Percentiles rank a stretch among this genome's conserved stretches.
These are phyloP conservation scores for Pestalotiopsis sp. DNA, from an alignment of 2,329 filamentous ascomycete species.

Conservation along the genomic window DNA sequence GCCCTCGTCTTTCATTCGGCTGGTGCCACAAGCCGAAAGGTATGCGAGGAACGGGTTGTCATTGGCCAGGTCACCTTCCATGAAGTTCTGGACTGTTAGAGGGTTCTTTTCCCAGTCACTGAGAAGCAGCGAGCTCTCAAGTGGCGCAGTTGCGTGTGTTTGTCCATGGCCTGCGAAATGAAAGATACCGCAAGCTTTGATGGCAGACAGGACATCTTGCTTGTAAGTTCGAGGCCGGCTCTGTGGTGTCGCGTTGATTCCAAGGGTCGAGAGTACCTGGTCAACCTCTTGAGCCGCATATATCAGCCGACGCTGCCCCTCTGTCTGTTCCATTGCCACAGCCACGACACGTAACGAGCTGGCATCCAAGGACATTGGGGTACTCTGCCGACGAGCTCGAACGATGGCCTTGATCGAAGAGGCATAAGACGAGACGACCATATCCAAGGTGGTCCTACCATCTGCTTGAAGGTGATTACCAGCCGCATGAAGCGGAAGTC, in stretches of 20 bases:
- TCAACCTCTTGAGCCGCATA: background rate
- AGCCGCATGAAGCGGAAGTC: background rate
- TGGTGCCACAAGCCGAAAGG: background rate
- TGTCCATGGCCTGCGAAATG: conserved; percentile 44
- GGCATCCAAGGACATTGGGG: background rate
- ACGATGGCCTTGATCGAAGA: background rate
- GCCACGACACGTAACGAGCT: background rate
- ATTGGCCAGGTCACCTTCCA: background rate
- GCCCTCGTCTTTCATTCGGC: background rate
- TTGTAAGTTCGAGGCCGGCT: conserved; percentile 14
- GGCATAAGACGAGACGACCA: background rate
- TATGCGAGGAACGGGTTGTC: background rate
- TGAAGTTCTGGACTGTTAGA: background rate
- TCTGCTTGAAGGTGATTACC: background rate
- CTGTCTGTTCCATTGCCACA: background rate
- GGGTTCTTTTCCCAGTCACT: background rate
- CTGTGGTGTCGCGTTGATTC: background rate
- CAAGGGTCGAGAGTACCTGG: background rate
- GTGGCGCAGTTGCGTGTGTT: conserved; percentile 29
- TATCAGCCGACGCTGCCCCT: background rate
- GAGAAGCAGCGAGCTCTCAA: conserved; percentile 21
- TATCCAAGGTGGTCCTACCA: background rate
- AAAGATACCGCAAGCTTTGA: conserved; percentile 35
- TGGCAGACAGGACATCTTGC: conserved; percentile 24
- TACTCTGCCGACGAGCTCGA: background rate